phyloP scores from a whole-genome alignment of 345 rosid species.

The Gossypium stocksii region DNA sequence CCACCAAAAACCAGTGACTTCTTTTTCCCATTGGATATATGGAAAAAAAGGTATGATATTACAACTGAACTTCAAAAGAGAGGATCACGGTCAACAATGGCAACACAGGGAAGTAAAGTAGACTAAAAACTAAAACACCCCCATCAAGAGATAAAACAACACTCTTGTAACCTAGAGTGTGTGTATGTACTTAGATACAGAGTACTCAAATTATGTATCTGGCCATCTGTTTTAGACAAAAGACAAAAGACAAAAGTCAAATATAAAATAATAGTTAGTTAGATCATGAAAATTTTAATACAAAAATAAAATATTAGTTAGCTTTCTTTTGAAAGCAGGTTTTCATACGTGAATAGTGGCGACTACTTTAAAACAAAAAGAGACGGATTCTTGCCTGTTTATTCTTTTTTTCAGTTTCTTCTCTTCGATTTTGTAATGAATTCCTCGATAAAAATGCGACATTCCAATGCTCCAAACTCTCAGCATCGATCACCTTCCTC shows the following conservation, averaged over 20 bases:
- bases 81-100: constrained; percentile 27
- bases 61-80: constrained; percentile 6
- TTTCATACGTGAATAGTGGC: background rate
- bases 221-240: no score
- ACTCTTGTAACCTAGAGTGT: no score
- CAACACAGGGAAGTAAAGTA: no score
- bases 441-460: constrained; percentile 34
- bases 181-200: no score
- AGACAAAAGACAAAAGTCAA: no score
- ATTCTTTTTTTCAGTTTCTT: constrained; percentile 33
- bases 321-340: background rate
- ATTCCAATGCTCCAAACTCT: constrained; percentile 29
- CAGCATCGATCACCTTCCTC: constrained; percentile 29
- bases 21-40: background rate
- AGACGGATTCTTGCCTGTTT: constrained; percentile 27
- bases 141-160: no score
- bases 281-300: no score
- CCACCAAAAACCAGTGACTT: constrained; percentile 12
- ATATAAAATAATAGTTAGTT: no score
- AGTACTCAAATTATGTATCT: no score
- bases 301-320: no score
- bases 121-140: no score
- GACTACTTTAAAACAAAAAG: no score
- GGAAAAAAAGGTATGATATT: background rate
- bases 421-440: constrained; percentile 32